A percentile compares a stretch with the other conserved stretches of the same genome.
Evolutionary conservation across 23 red algal species (phyloP).

Genomic region (Gracilaria gracilis): DNA sequence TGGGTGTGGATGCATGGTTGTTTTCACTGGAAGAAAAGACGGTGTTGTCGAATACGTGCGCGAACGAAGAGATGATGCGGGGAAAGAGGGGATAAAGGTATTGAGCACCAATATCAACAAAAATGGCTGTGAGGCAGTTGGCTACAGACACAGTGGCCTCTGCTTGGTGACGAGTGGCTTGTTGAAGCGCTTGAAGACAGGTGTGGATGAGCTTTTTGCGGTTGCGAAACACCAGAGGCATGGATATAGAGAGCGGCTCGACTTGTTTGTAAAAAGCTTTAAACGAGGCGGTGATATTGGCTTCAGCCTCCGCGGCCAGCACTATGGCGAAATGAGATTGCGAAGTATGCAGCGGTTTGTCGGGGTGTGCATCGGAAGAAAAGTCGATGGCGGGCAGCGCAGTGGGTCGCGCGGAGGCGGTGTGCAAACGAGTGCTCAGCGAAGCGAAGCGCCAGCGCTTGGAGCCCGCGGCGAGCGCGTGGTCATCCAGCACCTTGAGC

Average conservation of each 20-base stretch:
- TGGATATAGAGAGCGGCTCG: constrained; percentile 46
- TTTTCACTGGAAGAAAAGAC: not conserved
- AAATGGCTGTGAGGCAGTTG: constrained; percentile 54
- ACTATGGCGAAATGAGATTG: constrained; percentile 52
- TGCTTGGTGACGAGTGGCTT: constrained; percentile 19
- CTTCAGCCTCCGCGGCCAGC: constrained; percentile 9
- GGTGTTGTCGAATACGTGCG: constrained; percentile 24
- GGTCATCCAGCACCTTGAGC: constrained; percentile 62
- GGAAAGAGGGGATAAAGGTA: constrained; percentile 65
- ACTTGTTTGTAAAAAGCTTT: constrained; percentile 21
- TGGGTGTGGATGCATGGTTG: not conserved
- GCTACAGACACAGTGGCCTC: constrained; percentile 54
- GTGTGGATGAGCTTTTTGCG: constrained; percentile 37
- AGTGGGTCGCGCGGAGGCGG: constrained; percentile 53
- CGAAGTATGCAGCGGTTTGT: not conserved
- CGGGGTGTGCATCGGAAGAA: constrained; percentile 4
- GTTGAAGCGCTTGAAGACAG: constrained; percentile 17
- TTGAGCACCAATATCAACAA: constrained; percentile 52
- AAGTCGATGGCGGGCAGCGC: constrained; percentile 44
- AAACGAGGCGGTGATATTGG: constrained; percentile 68
- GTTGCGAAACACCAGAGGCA: constrained; percentile 58
- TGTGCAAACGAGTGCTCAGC: constrained; percentile 27
- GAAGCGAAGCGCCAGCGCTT: constrained; percentile 68
- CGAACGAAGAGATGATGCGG: constrained; percentile 39
- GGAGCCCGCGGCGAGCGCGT: constrained; percentile 28